A percentile compares a stretch with the other conserved stretches of the same genome.
phyloP scores from a whole-genome alignment of 345 rosid species.

The Populus davidiana region DNA sequence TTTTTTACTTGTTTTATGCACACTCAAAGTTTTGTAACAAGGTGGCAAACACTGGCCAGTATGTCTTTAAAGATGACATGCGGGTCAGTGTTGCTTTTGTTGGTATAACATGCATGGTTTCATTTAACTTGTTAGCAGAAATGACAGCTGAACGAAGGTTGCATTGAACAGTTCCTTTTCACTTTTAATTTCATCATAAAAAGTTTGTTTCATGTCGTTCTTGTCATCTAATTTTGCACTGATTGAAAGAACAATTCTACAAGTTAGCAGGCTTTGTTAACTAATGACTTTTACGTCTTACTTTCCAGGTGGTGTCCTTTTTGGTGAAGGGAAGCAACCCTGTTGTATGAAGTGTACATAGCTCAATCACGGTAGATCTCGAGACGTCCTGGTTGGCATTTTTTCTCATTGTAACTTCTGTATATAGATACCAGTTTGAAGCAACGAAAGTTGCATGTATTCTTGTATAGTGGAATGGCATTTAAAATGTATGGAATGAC shows the following conservation, averaged over 20 bases:
- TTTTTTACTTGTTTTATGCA: neutral
- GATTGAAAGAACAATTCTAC: neutral
- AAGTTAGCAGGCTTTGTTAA: neutral
- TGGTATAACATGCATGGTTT: neutral
- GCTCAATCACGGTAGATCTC: neutral
- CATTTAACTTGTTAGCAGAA: neutral
- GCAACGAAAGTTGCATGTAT: neutral
- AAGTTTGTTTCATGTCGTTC: neutral
- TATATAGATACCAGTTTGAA: neutral
- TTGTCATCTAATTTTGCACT: neutral
- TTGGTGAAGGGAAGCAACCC: slow-evolving; percentile 46
- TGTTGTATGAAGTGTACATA: slow-evolving; percentile 19
- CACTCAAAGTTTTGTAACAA: neutral
- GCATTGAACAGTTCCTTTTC: neutral
- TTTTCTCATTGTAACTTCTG: neutral
- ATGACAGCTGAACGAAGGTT: neutral
- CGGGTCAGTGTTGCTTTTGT: neutral
- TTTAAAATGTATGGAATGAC: neutral
- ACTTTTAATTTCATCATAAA: neutral
- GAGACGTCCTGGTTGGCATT: neutral
- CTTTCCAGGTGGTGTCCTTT: slow-evolving; percentile 90
- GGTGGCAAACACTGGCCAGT: too few species aligned
- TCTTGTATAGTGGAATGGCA: neutral
- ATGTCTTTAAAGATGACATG: neutral
- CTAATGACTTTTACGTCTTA: neutral